Evolutionary conservation across 2,329 filamentous ascomycete genomes (phyloP), one percentile per base, ranked within the genome.

Genomic region (Aspergillus arachidicola): DNA sequence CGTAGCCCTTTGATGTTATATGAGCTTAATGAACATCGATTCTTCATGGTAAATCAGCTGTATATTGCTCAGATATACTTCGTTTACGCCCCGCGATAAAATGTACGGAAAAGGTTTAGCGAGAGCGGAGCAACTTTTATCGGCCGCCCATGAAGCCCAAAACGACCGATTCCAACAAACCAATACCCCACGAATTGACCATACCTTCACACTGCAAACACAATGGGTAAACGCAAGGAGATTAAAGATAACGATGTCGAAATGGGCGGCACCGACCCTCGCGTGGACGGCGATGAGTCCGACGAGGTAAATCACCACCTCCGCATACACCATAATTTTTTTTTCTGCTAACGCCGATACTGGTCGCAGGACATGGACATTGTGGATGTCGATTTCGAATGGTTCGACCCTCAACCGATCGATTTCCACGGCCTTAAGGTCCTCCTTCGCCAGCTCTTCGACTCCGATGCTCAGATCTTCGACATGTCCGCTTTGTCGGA

Each of bases 321-420:
- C 38, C 16, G 32, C 21, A 55, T 55, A 26, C 51, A 55, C 26
- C 21, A 16, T 16, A 19, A 21, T 30, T 41, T 55, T 58, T 46
- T 45, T 32, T 57, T 54, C 48, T 26, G 11, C 30, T 12, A 21
- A 55, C 14, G n/a, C 28, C 5, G 3, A 38, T 54, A 2, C 36
- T 34, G 28, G 19, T 26, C 38, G 23, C 62, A 96, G 92, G 92
- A 97, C 73, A 91, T 93, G 73, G 91, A 97, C 75, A 91, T 94
- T 77, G 88, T 99, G 68, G 90, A 98, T 75, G 93, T 98, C 62
- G 94, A 98, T 69, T 99, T 99, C 73, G 95, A 99, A 82, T 98
- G 93, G 91, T 99, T 98, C 82, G 96, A 97, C 80, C 96, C 94
- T 66, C 90, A 95, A 71, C 85, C 91, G 9, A 86, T 96, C 71